Evolutionary conservation across 768 basidiomycete species (phyloP).

Genomic region (Amanita polypyramis): DNA sequence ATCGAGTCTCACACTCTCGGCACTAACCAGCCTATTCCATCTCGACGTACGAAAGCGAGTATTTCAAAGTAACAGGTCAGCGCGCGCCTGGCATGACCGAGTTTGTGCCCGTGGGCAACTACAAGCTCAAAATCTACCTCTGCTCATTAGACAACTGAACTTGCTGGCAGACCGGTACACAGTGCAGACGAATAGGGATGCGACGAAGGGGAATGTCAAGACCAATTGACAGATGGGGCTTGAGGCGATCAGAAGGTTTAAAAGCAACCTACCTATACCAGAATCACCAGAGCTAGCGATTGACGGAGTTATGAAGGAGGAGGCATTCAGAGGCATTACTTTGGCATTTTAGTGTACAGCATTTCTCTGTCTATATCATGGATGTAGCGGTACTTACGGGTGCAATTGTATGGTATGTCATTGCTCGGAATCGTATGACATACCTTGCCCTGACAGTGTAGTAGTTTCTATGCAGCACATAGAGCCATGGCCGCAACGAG

Average conservation of each 20-base stretch:
- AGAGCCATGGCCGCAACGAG: no score
- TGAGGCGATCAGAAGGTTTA: slow-evolving; percentile 69
- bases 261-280: slow-evolving; percentile 24
- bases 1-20: slow-evolving; percentile 88
- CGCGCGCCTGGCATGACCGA: slow-evolving; percentile 86
- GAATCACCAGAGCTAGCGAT: slow-evolving; percentile 14
- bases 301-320: slow-evolving; percentile 41
- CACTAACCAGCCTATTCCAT: slow-evolving; percentile 75
- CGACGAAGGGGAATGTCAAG: slow-evolving; percentile 61
- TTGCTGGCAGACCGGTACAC: slow-evolving; percentile 87
- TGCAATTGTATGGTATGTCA: no score
- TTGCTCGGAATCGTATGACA: no score
- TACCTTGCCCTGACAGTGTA: no score
- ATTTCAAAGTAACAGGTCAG: slow-evolving; percentile 92
- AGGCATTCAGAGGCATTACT: slow-evolving; percentile 49
- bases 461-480: no score
- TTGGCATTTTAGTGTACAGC: slow-evolving; percentile 1
- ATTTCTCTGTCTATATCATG: no score
- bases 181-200: slow-evolving; percentile 61
- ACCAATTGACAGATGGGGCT: slow-evolving; percentile 85
- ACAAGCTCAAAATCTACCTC: slow-evolving; percentile 79
- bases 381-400: no score
- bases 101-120: slow-evolving; percentile 85
- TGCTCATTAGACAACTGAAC: slow-evolving; percentile 83
- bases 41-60: slow-evolving; percentile 82